Base-by-base conservation (phyloP, 1,284 basidiomycete genomes). In the Melampsora larici-populina region DNA sequence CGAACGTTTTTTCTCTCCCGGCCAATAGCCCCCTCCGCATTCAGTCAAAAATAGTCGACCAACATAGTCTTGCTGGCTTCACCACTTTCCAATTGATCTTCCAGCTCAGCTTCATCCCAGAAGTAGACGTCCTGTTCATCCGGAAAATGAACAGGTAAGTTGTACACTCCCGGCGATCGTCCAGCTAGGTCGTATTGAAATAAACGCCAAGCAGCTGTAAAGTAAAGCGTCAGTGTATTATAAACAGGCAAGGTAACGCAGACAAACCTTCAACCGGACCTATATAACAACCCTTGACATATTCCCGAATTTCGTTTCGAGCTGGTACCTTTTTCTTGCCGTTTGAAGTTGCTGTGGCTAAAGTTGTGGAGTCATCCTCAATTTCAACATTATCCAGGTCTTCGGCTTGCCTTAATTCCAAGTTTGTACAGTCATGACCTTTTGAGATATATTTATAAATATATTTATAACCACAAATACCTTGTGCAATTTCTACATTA, bases 401-500 rank as follows among this genome's bases (percentile, higher is more conserved):
- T 36, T 36, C 36, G 7, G 36, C 36, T 36, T 36, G 7, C 9
- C 36, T 36, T 36, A 36, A 36, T 36, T 9, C 36, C 7, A 74
- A 7, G 17, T 11, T 8, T 0, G 13, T 26, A 31, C 33, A 9
- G 48, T 74, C 72, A 8, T 74, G 24, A 17, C 72, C 72, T 63
- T 74, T 74, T 9, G 17, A 65, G 4, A 73, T 65, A 26, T 73
- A 73, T 33, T 73, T 65, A 43, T 65, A 73, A 11, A 73, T 24
- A 65, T 73, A 64, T 33, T 73, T 73, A 26, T 65, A 17, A 26
- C 46, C 60, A 4, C 9, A 62, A 26, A 63, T 9, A 17, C 36
- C 29, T 13, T 58, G 17, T 15, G 55, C 18, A n/a, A 73, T 65
- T 65, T 65, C 62, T 7, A 73, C 40, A 51, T 65, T 73, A n/a